A percentile compares a stretch with the other conserved stretches of the same genome.
Conservation (phyloP, 495 filamentous ascomycete species). For the Tuber borchii region DNA sequence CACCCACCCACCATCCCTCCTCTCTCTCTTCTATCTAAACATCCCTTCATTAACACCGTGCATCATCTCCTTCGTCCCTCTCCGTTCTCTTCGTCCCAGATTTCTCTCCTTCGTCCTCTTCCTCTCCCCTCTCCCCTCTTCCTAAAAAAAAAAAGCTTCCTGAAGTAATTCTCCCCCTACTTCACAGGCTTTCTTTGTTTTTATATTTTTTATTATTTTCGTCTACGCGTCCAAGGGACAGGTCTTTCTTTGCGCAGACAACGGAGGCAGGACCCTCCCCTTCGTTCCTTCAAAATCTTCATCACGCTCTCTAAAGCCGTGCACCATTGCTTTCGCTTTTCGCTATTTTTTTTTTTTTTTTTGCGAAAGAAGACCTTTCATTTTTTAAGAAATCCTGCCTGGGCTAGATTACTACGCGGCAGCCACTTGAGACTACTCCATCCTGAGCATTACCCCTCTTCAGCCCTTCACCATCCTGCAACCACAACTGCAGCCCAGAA, state of each 20-base stretch:
- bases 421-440: conserved; percentile 29
- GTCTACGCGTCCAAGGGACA: conserved; percentile 42
- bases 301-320: conserved; percentile 27
- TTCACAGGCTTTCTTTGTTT: conserved; percentile 43
- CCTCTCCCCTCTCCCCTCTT: conserved; percentile 34
- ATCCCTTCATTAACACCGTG: conserved; percentile 42
- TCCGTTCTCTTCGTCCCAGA: conserved; percentile 32
- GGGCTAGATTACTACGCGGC: conserved; percentile 21
- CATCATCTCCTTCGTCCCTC: conserved; percentile 41
- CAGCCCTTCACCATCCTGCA: conserved; percentile 29
- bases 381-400: conserved; percentile 4
- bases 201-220: conserved; percentile 42
- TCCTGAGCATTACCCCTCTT: conserved; percentile 30
- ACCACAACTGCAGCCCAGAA: conserved; percentile 32
- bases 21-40: conserved; percentile 10
- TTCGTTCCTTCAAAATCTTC: conserved; percentile 42
- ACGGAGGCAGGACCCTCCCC: conserved; percentile 44
- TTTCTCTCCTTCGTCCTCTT: conserved; percentile 34
- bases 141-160: conserved; percentile 41
- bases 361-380: not conserved
- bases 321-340: not conserved
- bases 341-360: not conserved
- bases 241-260: conserved; percentile 44
- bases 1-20: conserved; percentile 26
- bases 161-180: conserved; percentile 40